A percentile compares a stretch with the other conserved stretches of the same genome.
Evolutionary conservation across 225 moss, liverwort and hornwort species (phyloP).

Genomic region (Bryum argenteum): DNA sequence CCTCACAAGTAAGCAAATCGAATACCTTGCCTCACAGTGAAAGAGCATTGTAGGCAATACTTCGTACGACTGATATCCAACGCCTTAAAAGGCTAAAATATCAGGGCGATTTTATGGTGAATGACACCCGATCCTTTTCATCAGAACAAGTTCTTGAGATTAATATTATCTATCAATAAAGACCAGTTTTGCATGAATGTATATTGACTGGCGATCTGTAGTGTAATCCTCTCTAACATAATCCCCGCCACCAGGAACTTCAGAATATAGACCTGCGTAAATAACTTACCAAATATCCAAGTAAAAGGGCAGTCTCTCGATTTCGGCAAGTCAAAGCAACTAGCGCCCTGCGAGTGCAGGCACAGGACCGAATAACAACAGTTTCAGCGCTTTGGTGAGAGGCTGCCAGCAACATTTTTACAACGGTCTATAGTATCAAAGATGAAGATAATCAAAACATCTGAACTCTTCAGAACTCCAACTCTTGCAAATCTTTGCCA

Average conservation of each 20-base stretch:
- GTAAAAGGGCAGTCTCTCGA: slow-evolving; percentile 82
- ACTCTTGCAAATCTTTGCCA: too few species aligned
- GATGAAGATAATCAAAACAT: too few species aligned
- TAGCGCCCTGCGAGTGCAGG: slow-evolving; percentile 66
- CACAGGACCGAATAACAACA: slow-evolving; percentile 26
- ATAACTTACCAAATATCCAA: slow-evolving; percentile 84
- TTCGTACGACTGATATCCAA: slow-evolving; percentile 1
- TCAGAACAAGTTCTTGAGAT: neutral
- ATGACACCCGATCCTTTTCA: slow-evolving; percentile 11
- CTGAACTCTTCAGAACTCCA: too few species aligned
- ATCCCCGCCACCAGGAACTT: slow-evolving; percentile 10
- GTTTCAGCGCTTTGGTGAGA: slow-evolving; percentile 1
- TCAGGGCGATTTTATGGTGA: neutral
- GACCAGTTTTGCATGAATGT: neutral
- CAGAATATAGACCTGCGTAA: neutral
- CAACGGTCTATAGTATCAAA: neutral
- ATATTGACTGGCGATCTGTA: slow-evolving; percentile 11
- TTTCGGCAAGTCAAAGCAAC: slow-evolving; percentile 91
- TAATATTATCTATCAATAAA: neutral
- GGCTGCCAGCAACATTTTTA: slow-evolving; percentile 16
- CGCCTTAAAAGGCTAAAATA: neutral
- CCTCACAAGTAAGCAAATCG: slow-evolving; percentile 17
- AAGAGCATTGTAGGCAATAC: neutral
- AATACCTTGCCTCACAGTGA: slow-evolving; percentile 1
- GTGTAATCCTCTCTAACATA: neutral